Conservation (phyloP, 2,329 filamentous ascomycete genomes). For the Colletotrichum sp. region DNA sequence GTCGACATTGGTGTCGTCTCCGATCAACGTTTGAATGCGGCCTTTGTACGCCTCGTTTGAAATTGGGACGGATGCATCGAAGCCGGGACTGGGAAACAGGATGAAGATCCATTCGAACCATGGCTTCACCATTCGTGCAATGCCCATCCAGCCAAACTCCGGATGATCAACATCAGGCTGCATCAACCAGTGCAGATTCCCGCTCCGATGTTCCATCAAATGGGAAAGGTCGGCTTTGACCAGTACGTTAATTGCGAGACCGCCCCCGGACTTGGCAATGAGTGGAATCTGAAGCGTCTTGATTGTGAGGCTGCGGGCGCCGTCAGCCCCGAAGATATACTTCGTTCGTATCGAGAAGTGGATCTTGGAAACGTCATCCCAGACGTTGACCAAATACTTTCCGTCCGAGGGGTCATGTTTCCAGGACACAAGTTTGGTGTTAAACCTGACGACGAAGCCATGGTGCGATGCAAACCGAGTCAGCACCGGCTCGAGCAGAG, state of each 20-base stretch:
- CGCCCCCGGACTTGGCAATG: conserved; percentile 33
- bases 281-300: conserved; percentile 26
- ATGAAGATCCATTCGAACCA: neutral
- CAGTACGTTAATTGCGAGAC: conserved; percentile 32
- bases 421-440: neutral
- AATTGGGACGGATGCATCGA: conserved; percentile 37
- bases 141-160: neutral
- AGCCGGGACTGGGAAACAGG: neutral
- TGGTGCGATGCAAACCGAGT: neutral
- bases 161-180: neutral
- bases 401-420: neutral
- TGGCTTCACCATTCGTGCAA: neutral
- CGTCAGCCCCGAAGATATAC: conserved; percentile 67
- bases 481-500: neutral
- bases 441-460: neutral
- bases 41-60: neutral
- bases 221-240: neutral
- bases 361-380: neutral
- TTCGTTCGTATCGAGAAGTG: conserved; percentile 36
- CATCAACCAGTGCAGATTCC: neutral
- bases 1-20: neutral
- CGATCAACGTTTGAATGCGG: neutral
- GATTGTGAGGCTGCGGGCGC: conserved; percentile 40
- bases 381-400: neutral
- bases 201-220: neutral